Evolutionary conservation across 2,329 filamentous ascomycete species (phyloP).

Genomic region (Colletotrichum sublineola): DNA sequence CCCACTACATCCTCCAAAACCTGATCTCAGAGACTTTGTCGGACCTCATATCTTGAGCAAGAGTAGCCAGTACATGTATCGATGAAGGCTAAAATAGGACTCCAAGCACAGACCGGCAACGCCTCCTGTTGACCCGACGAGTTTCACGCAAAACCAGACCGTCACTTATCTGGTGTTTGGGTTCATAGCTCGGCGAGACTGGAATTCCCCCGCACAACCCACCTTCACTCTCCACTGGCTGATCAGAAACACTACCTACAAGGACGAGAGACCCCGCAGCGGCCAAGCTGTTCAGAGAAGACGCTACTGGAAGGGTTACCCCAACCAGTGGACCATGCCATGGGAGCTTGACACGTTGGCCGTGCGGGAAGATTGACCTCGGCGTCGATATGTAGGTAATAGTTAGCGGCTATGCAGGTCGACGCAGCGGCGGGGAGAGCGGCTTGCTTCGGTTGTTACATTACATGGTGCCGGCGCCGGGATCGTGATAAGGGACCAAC

Average conservation of each 20-base stretch:
- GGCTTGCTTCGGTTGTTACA: constrained; percentile 29
- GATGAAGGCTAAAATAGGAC: background rate
- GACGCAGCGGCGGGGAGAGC: constrained; percentile 8
- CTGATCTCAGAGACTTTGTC: too few species aligned
- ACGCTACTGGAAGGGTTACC: constrained; percentile 35
- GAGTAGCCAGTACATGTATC: too few species aligned
- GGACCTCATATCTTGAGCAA: too few species aligned
- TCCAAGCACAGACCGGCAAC: too few species aligned
- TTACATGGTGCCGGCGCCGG: constrained; percentile 3
- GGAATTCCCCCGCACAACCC: constrained; percentile 22
- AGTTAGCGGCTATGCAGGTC: background rate
- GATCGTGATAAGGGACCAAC: constrained; percentile 26
- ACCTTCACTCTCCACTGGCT: too few species aligned
- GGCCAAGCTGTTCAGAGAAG: background rate
- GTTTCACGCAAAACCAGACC: background rate
- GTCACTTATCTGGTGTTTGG: too few species aligned
- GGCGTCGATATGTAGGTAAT: background rate
- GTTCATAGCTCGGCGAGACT: constrained; percentile 1
- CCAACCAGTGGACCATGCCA: constrained; percentile 21
- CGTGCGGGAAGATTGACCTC: constrained; percentile 21
- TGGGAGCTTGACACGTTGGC: constrained; percentile 4
- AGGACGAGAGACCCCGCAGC: constrained; percentile 9
- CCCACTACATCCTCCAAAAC: background rate
- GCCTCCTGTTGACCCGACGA: background rate
- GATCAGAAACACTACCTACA: background rate